These are phyloP conservation scores for Aulographum hederae DNA, from an alignment of 2,329 filamentous ascomycete species.

Conservation along the genomic window DNA sequence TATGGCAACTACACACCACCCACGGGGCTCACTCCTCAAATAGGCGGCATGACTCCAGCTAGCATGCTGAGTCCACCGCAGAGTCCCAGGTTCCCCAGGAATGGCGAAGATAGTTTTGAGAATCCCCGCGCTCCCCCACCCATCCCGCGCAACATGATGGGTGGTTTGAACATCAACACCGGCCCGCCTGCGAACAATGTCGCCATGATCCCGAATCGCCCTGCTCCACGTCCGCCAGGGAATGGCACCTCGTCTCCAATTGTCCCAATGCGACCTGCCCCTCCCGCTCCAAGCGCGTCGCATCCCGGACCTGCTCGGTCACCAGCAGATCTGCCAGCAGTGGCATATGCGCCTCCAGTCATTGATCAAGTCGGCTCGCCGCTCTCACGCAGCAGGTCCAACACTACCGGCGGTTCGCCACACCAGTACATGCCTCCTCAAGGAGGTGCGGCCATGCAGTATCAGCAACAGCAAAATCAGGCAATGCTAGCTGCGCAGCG, in stretches of 20 bases:
- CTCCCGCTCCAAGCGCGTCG: conserved; percentile 31
- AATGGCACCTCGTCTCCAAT: conserved; percentile 24
- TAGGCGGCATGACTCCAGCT: conserved; percentile 25
- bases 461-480: conserved; percentile 65
- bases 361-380: conserved; percentile 17
- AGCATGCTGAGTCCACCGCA: conserved; percentile 57
- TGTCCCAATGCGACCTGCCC: conserved; percentile 36
- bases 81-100: conserved; percentile 75
- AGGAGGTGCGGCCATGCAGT: conserved; percentile 18
- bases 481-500: conserved; percentile 66
- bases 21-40: conserved; percentile 12
- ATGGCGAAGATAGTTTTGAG: conserved; percentile 87
- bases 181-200: conserved; percentile 21
- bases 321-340: conserved; percentile 22
- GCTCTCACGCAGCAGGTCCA: conserved; percentile 22
- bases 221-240: conserved; percentile 71
- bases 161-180: no score
- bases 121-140: conserved; percentile 88
- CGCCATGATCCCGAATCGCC: conserved; percentile 56
- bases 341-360: conserved; percentile 23
- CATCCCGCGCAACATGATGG: conserved; percentile 47
- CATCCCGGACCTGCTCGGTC: conserved; percentile 10
- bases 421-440: background rate
- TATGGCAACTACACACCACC: background rate
- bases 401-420: conserved; percentile 17